phyloP scores from a whole-genome alignment of 2,329 filamentous ascomycete species.

The Penicillium sclerotiorum region DNA sequence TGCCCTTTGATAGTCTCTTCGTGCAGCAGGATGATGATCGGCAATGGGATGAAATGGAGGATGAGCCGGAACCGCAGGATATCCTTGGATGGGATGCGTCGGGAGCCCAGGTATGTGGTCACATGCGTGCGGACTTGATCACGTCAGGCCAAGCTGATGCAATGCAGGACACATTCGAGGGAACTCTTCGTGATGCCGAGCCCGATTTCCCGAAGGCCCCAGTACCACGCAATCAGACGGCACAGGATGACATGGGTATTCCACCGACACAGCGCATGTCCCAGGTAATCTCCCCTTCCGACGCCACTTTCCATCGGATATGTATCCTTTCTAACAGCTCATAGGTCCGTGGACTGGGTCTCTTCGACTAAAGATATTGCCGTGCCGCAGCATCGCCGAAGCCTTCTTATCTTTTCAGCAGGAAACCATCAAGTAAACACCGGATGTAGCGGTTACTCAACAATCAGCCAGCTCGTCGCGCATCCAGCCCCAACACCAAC shows the following conservation, averaged over 20 bases:
- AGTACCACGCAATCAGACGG: constrained; percentile 15
- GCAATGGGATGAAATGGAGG: constrained; percentile 62
- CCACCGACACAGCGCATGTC: constrained; percentile 54
- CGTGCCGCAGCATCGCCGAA: neutral
- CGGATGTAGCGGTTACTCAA: no score
- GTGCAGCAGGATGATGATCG: constrained; percentile 62
- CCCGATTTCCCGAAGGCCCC: constrained; percentile 22
- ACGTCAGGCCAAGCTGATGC: neutral
- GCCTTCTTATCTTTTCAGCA: neutral
- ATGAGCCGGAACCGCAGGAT: constrained; percentile 58
- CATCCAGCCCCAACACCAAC: constrained; percentile 77
- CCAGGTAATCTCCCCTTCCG: constrained; percentile 40
- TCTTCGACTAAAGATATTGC: constrained; percentile 43
- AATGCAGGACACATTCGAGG: constrained; percentile 42
- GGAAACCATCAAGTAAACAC: no score
- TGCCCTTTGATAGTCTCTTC: constrained; percentile 61
- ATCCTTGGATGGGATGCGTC: constrained; percentile 65
- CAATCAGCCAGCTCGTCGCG: constrained; percentile 78
- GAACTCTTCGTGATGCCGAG: constrained; percentile 39
- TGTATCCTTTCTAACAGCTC: constrained; percentile 15
- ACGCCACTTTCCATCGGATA: neutral
- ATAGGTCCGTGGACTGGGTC: constrained; percentile 41
- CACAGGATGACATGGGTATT: constrained; percentile 42
- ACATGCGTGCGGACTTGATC: no score
- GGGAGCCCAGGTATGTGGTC: constrained; percentile 31